Base-by-base conservation (phyloP, 495 filamentous ascomycete genomes). In the Neurospora sp. region DNA sequence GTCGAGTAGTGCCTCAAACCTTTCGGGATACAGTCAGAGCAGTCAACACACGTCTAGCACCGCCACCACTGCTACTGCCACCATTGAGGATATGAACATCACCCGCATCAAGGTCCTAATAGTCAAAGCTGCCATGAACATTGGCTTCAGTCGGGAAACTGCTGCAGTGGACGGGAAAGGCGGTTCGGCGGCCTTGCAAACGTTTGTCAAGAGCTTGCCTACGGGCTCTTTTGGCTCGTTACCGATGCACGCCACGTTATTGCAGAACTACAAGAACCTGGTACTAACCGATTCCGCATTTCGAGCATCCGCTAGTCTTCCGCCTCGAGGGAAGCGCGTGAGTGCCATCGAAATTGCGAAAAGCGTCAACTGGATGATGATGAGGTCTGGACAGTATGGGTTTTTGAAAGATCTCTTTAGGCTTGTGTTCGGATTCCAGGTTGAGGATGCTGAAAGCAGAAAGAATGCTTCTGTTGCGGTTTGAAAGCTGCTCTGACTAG, bases 391-490 rank as follows among this genome's bases (percentile, higher is more conserved):
- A 39, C 87, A 89, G 73, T 92, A 94, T 79, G 83, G 83, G 23
- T 97, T 93, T 87, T 82, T 97, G 74, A 86, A 87, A 31, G 94
- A 97, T 80, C 82, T 97, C 11, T 97, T 91, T 83, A 87, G 89
- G 69, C 84, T 94, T n/a, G 93, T 97, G 4, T 94, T 95, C 82
- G 93, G 94, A 0, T 93, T 93, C 78, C 89, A 91, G 72, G 78
- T 91, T 37, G 93, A 96, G 74, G 94, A 96, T 75, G 90, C 89
- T 1, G 88, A 89, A 70, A 77, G 80, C 20, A 82, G 87, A 66
- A 87, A 87, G 76, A 84, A 84, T 39, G 81, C 87, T 3, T 83
- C 81, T 9, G 86, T 91, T 70, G 78, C 79, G 0, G 78, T 87
- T 9, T 87, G 71, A 78, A 16, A 5, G 31, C 6, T 66, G 6